Evolutionary conservation across 2,329 filamentous ascomycete genomes (phyloP), one percentile per base, ranked within the genome.

Genomic region (Diaporthe citrichinensis): DNA sequence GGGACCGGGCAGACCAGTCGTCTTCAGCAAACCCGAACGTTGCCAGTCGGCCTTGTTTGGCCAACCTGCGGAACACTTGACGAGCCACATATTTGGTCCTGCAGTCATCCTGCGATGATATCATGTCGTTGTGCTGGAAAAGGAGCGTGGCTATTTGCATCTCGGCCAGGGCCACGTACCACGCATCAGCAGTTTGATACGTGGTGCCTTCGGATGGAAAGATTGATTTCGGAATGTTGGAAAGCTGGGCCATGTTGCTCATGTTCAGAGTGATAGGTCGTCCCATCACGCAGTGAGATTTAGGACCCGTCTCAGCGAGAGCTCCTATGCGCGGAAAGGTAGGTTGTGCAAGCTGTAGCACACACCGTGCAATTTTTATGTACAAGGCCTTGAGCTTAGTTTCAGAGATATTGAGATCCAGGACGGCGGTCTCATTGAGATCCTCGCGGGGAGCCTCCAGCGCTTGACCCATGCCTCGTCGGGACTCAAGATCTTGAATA

Each of bases 121-220:
- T 78, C 0, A 83, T 77, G 55, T 86, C 82, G 76, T 87, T 86
- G 67, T 82, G 83, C 77, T 88, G 85, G 72, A 85, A 85, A 14
- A 81, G 25, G 4, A 87, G 79, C 23, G 84, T 83, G 31, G 79
- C 79, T 9, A 89, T 78, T 57, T 89, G 83, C 76, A 86, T 81
- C 7, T 86, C 82, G 3, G 86, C 84, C 8, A 88, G 78, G 0
- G 80, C 81, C 25, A 71, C 67, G 55, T 84, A 85, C 81, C 85
- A 87, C 10, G 83, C 82, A n/a, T 81, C 59, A 4, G 74, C 31
- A 1, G 58, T 67, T 4, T 36, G 39, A 23, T 80, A 83, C 0
- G 79, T 82, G 8, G 74, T 78, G 31, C 31, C 39, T 59, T 80
- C 55, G 3, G 78, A 23, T 0, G 65, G 46, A 4, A 68, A 53